Base-by-base conservation (phyloP, 2,329 filamentous ascomycete genomes). In the Fusarium annulatum region DNA sequence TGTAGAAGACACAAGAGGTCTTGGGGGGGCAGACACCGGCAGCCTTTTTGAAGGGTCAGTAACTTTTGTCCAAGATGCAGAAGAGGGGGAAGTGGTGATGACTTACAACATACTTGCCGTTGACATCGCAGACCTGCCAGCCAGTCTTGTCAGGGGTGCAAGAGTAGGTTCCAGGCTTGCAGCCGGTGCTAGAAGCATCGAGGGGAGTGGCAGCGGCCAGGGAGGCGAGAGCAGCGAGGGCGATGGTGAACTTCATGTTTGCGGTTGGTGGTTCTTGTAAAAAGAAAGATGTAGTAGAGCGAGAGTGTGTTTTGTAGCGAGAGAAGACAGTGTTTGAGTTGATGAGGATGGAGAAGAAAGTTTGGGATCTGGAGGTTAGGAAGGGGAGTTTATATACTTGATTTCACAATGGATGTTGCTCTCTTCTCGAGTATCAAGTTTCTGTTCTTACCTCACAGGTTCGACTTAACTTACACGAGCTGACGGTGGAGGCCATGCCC, bases 1-100 rank as follows among this genome's bases (percentile, higher is more conserved):
- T 42, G 36, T 80, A 78, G 79, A 83, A 84, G 77, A 79, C 79
- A 77, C 82, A 84, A 42, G 72, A 42, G 21, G 81, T 82, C 57
- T 81, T 72, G 67, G 80, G 81, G 18, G 81, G 81, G 68, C 82
- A 84, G 60, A 66, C 61, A 16, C 82, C 82, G 28, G 75, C 79
- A 58, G 67, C 77, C 82, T 84, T 42, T 33, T 42, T 30, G 15
- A 10, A 4, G 15, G 3, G 18, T 52, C 30, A 52, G 48, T 51
- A 3, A 49, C 28, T 33, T 21, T 3, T 19, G 8, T 45, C 39
- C 14, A 14, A 9, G 16, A 11, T 7, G 6, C 2, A 28, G 3
- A 28, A 26, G 18, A 14, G 12, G 7, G 16, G 16, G 23, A 9
- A 19, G n/a, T 23, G 18, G 12, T 26, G 23, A 10, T 57, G 14